These are phyloP conservation scores for Lactifluus pinguis DNA, from an alignment of 768 basidiomycete species.

Conservation along the genomic window DNA sequence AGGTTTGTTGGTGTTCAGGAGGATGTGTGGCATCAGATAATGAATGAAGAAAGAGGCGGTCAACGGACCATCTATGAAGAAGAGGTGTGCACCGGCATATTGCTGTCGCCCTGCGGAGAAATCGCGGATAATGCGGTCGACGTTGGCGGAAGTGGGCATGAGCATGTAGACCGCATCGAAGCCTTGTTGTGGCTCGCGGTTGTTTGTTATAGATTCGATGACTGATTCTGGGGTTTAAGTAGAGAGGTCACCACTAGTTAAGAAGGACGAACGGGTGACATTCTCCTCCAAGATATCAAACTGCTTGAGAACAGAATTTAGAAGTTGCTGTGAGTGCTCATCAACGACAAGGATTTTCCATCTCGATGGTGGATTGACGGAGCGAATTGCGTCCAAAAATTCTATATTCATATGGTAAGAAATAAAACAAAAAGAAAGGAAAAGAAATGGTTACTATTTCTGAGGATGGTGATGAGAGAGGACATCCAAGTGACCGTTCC, in stretches of 20 bases:
- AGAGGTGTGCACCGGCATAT: constrained; percentile 81
- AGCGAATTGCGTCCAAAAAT: constrained; percentile 80
- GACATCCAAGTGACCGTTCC: constrained; percentile 17
- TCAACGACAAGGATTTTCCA: constrained; percentile 99
- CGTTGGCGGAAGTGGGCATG: constrained; percentile 91
- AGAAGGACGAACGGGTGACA: constrained; percentile 70
- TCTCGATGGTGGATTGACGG: constrained; percentile 73
- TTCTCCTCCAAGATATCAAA: constrained; percentile 94
- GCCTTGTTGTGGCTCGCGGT: constrained; percentile 73
- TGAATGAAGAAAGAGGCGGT: too few relatives aligned
- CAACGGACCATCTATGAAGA: constrained; percentile 81
- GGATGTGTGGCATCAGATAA: too few relatives aligned
- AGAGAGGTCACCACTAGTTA: neutral
- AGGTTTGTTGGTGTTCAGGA: neutral
- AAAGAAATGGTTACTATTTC: constrained; percentile 28
- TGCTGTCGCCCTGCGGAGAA: constrained; percentile 54
- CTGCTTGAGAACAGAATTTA: constrained; percentile 81
- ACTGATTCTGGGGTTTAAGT: constrained; percentile 38
- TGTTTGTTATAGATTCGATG: constrained; percentile 80
- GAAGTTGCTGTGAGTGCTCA: constrained; percentile 76
- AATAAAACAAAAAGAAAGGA: neutral
- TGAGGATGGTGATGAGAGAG: constrained; percentile 37
- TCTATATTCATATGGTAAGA: constrained; percentile 35
- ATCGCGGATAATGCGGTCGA: constrained; percentile 84
- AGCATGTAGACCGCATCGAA: constrained; percentile 92